Conservation (phyloP, 306 rosid genomes). For the Rosa rugosa region DNA sequence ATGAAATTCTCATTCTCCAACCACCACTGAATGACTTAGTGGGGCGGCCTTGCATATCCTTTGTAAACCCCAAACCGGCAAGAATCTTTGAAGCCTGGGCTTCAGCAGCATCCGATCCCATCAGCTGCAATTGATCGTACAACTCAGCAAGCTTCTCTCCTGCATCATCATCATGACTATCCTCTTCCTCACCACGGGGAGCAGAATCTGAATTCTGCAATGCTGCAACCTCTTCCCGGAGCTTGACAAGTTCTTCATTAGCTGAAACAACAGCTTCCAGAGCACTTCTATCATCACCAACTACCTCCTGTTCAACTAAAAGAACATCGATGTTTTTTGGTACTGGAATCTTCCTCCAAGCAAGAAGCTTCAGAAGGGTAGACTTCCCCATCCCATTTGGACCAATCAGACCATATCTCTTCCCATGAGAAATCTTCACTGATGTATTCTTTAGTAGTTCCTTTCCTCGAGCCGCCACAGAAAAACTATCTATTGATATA, state of each 20-base stretch:
- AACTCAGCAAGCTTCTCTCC: slow-evolving; percentile 9
- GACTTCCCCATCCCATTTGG: slow-evolving; percentile 10
- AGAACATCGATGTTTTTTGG: slow-evolving; percentile 7
- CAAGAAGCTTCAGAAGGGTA: slow-evolving; percentile 12
- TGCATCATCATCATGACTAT: neutral
- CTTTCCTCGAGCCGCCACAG: slow-evolving; percentile 12
- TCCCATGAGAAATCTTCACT: slow-evolving; percentile 9
- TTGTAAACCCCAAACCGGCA: slow-evolving; percentile 1
- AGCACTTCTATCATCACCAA: slow-evolving; percentile 9
- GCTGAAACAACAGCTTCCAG: slow-evolving; percentile 11
- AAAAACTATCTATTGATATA: slow-evolving; percentile 1
- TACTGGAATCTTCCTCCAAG: slow-evolving; percentile 15
- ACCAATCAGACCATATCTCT: slow-evolving; percentile 4
- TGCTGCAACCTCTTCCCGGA: slow-evolving; percentile 3
- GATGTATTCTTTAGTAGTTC: slow-evolving; percentile 12
- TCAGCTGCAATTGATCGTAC: slow-evolving; percentile 9
- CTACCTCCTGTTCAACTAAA: slow-evolving; percentile 7
- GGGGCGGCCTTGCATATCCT: slow-evolving; percentile 6
- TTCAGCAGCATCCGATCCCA: slow-evolving; percentile 8
- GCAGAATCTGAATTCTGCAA: slow-evolving; percentile 3
- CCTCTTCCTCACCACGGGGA: neutral
- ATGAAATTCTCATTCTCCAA: slow-evolving; percentile 10
- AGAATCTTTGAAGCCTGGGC: slow-evolving; percentile 11
- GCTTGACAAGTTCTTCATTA: slow-evolving; percentile 11
- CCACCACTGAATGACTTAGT: slow-evolving; percentile 10